phyloP scores from a whole-genome alignment of 495 filamentous ascomycete species.

The Lentithecium fluviatile region DNA sequence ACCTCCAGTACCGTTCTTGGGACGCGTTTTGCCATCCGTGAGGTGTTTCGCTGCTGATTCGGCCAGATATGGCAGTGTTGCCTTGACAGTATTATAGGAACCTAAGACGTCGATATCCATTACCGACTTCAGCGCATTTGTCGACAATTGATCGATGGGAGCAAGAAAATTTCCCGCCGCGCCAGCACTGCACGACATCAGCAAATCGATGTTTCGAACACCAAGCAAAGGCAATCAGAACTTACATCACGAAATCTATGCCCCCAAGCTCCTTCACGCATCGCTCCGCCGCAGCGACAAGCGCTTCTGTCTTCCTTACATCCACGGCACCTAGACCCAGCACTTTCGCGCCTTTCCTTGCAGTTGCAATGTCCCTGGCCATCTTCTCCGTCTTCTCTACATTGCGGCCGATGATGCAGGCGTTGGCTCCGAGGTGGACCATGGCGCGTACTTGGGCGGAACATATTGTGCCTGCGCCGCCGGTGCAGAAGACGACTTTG shows the following conservation, averaged over 20 bases:
- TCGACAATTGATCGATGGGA: slow-evolving; percentile 72
- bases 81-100: slow-evolving; percentile 93
- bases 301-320: slow-evolving; percentile 67
- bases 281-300: slow-evolving; percentile 71
- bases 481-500: slow-evolving; percentile 94
- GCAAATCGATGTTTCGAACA: slow-evolving; percentile 1
- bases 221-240: slow-evolving; percentile 15
- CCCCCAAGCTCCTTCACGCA: slow-evolving; percentile 78
- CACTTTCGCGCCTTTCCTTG: slow-evolving; percentile 73
- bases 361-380: slow-evolving; percentile 77
- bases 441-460: slow-evolving; percentile 88
- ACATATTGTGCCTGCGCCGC: slow-evolving; percentile 90
- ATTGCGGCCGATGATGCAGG: slow-evolving; percentile 89
- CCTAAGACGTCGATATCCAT: slow-evolving; percentile 96
- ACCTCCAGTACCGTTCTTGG: slow-evolving; percentile 63
- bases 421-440: slow-evolving; percentile 87
- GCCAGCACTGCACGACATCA: slow-evolving; percentile 64
- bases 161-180: slow-evolving; percentile 96
- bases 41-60: slow-evolving; percentile 65
- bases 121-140: slow-evolving; percentile 92
- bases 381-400: slow-evolving; percentile 80
- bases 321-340: slow-evolving; percentile 82
- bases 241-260: slow-evolving; percentile 93
- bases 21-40: slow-evolving; percentile 48
- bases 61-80: slow-evolving; percentile 74